Evolutionary conservation across 2,329 filamentous ascomycete genomes (phyloP).

Genomic region (Penicillium freii): DNA sequence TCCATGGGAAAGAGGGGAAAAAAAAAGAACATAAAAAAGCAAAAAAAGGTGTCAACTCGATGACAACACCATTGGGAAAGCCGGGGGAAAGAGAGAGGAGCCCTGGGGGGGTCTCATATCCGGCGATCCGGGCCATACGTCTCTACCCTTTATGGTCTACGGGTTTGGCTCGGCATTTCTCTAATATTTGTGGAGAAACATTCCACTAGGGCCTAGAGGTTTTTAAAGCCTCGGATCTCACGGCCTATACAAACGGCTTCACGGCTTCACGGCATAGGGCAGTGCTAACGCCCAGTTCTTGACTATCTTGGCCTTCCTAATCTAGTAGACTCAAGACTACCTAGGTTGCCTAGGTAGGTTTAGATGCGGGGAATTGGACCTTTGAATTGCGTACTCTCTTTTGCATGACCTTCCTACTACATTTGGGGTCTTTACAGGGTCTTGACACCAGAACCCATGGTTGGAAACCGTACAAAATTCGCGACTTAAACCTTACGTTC

Average conservation of each 20-base stretch:
- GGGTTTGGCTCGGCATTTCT: constrained; percentile 6
- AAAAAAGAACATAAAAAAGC: background rate
- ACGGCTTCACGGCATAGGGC: background rate
- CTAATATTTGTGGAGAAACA: constrained; percentile 1
- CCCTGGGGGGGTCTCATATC: constrained; percentile 9
- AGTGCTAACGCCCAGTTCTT: background rate
- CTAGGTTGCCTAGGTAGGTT: background rate
- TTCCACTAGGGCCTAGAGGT: background rate
- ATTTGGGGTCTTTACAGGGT: background rate
- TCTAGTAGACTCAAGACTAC: background rate
- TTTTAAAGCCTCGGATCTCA: background rate
- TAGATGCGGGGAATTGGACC: background rate
- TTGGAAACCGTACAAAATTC: background rate
- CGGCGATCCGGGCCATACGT: constrained; percentile 22
- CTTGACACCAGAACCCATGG: background rate
- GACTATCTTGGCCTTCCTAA: background rate
- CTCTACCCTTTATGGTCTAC: background rate
- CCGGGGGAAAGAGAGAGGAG: background rate
- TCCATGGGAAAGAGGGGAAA: background rate
- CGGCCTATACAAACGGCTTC: background rate
- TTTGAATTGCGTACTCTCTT: background rate
- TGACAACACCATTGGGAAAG: constrained; percentile 26
- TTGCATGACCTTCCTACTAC: background rate
- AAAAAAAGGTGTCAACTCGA: constrained; percentile 14
- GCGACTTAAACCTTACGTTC: background rate